These are phyloP conservation scores for Rauvolfia tetraphylla DNA, from an alignment of 257 asterid species.

Conservation along the genomic window DNA sequence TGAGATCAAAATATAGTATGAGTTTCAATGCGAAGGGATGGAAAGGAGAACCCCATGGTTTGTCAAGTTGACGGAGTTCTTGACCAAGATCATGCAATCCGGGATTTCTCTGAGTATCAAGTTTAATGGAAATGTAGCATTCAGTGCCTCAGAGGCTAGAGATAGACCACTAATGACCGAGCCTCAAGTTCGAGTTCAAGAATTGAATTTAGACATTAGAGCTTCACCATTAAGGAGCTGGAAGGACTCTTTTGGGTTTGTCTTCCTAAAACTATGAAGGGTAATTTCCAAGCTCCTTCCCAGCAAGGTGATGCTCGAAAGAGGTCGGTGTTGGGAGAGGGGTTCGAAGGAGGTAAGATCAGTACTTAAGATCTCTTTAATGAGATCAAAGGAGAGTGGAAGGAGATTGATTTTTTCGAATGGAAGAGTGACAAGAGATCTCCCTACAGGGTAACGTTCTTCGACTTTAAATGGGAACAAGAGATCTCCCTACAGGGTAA, in stretches of 20 bases:
- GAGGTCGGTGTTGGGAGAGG: neutral
- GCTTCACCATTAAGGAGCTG: neutral
- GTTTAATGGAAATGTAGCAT: neutral
- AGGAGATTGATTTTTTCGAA: too few species aligned
- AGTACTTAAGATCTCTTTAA: too few species aligned
- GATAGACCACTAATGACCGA: neutral
- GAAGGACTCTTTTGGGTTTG: neutral
- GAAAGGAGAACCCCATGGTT: neutral
- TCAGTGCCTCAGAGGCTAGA: neutral
- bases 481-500: too few species aligned
- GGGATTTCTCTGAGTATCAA: neutral
- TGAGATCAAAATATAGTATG: neutral
- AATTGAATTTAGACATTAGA: neutral
- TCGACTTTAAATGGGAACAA: too few species aligned
- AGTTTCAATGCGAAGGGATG: neutral
- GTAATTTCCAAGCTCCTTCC: neutral
- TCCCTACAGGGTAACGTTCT: too few species aligned
- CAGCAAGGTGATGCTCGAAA: neutral
- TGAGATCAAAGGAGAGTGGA: too few species aligned
- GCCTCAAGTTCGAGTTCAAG: neutral
- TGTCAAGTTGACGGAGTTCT: neutral
- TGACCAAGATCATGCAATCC: neutral
- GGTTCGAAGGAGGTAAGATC: too few species aligned
- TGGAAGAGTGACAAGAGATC: too few species aligned
- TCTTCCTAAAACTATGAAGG: neutral